phyloP scores from a whole-genome alignment of 2,329 filamentous ascomycete species.

The Calonectria multiphialidica region DNA sequence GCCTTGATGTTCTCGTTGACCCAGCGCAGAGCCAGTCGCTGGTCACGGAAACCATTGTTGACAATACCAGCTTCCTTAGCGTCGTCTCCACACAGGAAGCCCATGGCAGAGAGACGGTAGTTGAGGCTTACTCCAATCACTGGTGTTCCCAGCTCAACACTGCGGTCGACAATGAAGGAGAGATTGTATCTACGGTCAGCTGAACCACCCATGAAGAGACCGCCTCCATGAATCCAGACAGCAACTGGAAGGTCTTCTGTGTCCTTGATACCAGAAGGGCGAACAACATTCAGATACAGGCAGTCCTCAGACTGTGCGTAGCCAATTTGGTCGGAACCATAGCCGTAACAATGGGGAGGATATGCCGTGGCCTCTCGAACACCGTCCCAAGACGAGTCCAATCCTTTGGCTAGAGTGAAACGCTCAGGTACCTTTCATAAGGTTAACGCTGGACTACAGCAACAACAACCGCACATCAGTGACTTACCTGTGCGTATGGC shows the following conservation, averaged over 20 bases:
- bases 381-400: constrained; percentile 60
- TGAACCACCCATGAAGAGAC: constrained; percentile 48
- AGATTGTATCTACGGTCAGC: constrained; percentile 69
- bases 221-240: constrained; percentile 68
- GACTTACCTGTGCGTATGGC: constrained; percentile 36
- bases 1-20: constrained; percentile 59
- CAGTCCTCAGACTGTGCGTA: constrained; percentile 64
- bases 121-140: constrained; percentile 63
- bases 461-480: background rate
- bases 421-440: constrained; percentile 26
- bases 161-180: constrained; percentile 66
- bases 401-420: constrained; percentile 45
- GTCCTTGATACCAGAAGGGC: constrained; percentile 59
- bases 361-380: constrained; percentile 57
- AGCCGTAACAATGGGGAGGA: constrained; percentile 62
- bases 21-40: constrained; percentile 61
- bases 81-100: constrained; percentile 59
- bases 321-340: constrained; percentile 50
- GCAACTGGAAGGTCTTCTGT: constrained; percentile 60
- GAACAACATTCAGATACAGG: constrained; percentile 71
- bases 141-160: constrained; percentile 57
- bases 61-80: constrained; percentile 55
- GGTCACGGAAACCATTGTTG: constrained; percentile 63
- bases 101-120: constrained; percentile 61
- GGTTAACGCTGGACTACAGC: background rate